Percentiles rank a stretch among this genome's conserved stretches.
Conservation (phyloP, 768 basidiomycete species). For the Boletellus ananiceps region DNA sequence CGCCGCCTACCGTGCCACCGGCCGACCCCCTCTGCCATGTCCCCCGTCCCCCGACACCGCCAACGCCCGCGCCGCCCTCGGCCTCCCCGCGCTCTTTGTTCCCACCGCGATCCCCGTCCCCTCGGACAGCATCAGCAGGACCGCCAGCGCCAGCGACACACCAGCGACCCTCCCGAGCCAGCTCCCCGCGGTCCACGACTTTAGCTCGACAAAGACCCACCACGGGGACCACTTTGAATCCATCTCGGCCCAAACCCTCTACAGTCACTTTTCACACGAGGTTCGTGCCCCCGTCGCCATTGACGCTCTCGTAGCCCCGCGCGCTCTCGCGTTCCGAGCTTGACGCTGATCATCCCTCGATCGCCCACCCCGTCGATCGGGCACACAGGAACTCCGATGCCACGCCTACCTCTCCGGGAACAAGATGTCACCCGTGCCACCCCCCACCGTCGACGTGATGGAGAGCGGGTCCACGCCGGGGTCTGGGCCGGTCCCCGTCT, state of each 20-base stretch:
- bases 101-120: constrained; percentile 32
- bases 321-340: too few species aligned
- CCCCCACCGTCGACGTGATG: neutral
- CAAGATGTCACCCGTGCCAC: constrained; percentile 18
- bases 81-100: constrained; percentile 49
- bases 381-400: constrained; percentile 40
- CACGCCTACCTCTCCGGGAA: constrained; percentile 40
- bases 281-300: constrained; percentile 26
- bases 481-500: neutral
- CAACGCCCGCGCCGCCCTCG: constrained; percentile 39
- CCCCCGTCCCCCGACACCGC: constrained; percentile 45
- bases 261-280: constrained; percentile 38
- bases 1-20: constrained; percentile 42
- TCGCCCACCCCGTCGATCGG: constrained; percentile 4
- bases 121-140: neutral
- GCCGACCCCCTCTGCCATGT: constrained; percentile 44
- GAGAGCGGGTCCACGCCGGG: neutral
- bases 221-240: constrained; percentile 32
- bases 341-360: constrained; percentile 1
- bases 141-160: neutral
- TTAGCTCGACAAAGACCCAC: constrained; percentile 22
- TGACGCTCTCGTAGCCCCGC: neutral
- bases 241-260: constrained; percentile 37
- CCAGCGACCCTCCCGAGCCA: constrained; percentile 7
- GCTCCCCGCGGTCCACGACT: constrained; percentile 23